Evolutionary conservation across 768 basidiomycete genomes (phyloP).

Genomic region (Fistulinella prunicolor): DNA sequence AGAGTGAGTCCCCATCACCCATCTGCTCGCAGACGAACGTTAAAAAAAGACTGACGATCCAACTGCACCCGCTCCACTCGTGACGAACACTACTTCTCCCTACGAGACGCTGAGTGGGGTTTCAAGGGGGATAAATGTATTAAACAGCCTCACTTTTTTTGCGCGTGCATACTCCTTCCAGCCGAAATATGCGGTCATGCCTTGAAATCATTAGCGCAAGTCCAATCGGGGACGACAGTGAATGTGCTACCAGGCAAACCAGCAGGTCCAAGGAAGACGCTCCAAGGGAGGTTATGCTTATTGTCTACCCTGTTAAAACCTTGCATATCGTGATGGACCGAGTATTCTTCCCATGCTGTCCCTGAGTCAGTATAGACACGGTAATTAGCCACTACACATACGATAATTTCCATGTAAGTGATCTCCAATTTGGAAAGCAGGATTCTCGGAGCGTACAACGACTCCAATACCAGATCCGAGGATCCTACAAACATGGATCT

Average conservation of each 20-base stretch:
- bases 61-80: slow-evolving; percentile 44
- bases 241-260: slow-evolving; percentile 21
- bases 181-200: slow-evolving; percentile 28
- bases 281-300: slow-evolving; percentile 26
- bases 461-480: slow-evolving; percentile 39
- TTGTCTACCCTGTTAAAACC: slow-evolving; percentile 17
- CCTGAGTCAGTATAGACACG: slow-evolving; percentile 11
- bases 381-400: slow-evolving; percentile 10
- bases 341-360: slow-evolving; percentile 20
- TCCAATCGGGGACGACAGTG: slow-evolving; percentile 8
- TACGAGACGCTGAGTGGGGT: slow-evolving; percentile 7
- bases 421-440: slow-evolving; percentile 13
- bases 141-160: slow-evolving; percentile 34
- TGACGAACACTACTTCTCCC: slow-evolving; percentile 49
- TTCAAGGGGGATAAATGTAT: no score
- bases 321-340: not conserved
- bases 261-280: slow-evolving; percentile 19
- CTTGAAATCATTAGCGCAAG: not conserved
- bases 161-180: slow-evolving; percentile 33
- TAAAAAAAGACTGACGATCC: slow-evolving; percentile 50
- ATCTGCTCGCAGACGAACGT: not conserved
- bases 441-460: slow-evolving; percentile 17
- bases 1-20: not conserved
- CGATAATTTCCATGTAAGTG: slow-evolving; percentile 24
- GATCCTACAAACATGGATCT: not conserved